Base-by-base conservation (phyloP, 2,329 filamentous ascomycete species). In the Chaetomium strumarium region DNA sequence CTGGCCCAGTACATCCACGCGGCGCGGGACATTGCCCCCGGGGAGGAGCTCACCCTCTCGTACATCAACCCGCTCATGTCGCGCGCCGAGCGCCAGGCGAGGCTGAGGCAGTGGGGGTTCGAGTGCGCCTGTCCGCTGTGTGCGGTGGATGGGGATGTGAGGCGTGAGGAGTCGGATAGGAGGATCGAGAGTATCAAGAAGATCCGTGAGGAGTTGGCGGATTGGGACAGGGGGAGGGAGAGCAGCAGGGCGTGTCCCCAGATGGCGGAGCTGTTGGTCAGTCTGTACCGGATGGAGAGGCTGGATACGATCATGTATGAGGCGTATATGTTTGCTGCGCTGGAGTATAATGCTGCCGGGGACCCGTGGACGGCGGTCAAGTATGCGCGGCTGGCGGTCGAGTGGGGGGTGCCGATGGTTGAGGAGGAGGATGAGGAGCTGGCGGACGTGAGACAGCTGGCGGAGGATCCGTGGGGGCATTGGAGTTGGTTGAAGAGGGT, bases 41-140 rank as follows among this genome's bases (percentile, higher is more conserved):
- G 72, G 30, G 71, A 73, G 55, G 72, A 75, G 60, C 65, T 75
- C 46, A 72, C 70, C 14, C 60, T 75, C 49, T 70, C 70, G 0
- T 75, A 74, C 60, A 69, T 74, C 59, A 68, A 69, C 59, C 63
- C 67, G 16, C 49, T 68, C 19, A 60, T 64, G 60, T 13, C 58
- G n/a, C 63, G 64, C n/a, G 55, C 55, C 5, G 51, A 58, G 12
- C 68, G 72, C 5, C 53, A 63, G n/a, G 38, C 53, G 9, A 60
- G 64, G 34, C 62, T 73, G 19, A 17, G 47, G 13, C 64, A 60
- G 6, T 75, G 72, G 72, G 68, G 69, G 41, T 74, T 74, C 59
- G 52, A 63, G 17, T 75, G 72, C 63, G 59, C 64, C 29, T 75
- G 72, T 62, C 63, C 67, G 51, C 55, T 63, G 29, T 75, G 72